A percentile compares a stretch with the other conserved stretches of the same genome.
Evolutionary conservation across 1,284 basidiomycete genomes (phyloP).

Genomic region (Ustanciosporium gigantosporum): DNA sequence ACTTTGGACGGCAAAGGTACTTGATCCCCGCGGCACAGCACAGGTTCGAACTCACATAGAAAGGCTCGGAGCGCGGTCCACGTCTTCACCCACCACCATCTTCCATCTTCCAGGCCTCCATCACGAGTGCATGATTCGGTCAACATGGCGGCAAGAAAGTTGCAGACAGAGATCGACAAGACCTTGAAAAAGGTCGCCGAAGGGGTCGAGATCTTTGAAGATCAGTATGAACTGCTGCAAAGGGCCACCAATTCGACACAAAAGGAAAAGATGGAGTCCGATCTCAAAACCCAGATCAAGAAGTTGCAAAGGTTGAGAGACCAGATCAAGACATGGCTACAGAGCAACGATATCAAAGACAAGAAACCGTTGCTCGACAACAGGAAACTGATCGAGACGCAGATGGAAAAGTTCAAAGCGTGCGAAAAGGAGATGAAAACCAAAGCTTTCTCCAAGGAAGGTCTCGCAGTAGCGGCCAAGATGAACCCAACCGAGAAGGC

Average conservation of each 20-base stretch:
- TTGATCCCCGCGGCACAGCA: too few relatives aligned
- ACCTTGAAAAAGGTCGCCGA: slow-evolving; percentile 60
- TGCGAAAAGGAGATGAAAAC: slow-evolving; percentile 99
- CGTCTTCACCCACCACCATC: too few relatives aligned
- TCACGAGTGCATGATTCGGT: background rate
- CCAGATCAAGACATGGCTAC: slow-evolving; percentile 99
- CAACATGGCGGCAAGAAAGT: slow-evolving; percentile 59
- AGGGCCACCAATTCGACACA: slow-evolving; percentile 56
- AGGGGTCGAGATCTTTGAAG: slow-evolving; percentile 60
- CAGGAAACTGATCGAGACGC: slow-evolving; percentile 93
- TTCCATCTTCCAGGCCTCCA: too few relatives aligned
- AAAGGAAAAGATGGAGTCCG: slow-evolving; percentile 61
- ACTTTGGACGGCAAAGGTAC: too few relatives aligned
- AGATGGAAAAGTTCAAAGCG: slow-evolving; percentile 99
- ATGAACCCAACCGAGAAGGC: slow-evolving; percentile 96
- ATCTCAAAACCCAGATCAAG: slow-evolving; percentile 68
- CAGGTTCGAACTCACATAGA: too few relatives aligned
- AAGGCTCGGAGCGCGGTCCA: too few relatives aligned
- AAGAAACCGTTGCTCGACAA: slow-evolving; percentile 91
- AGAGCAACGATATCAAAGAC: slow-evolving; percentile 99
- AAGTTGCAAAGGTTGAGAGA: slow-evolving; percentile 96
- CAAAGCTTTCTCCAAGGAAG: slow-evolving; percentile 99
- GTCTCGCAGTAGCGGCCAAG: slow-evolving; percentile 88
- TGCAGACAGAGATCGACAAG: slow-evolving; percentile 60
- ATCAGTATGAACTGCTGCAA: slow-evolving; percentile 59